These are phyloP conservation scores for Talaromyces sp. DNA, from an alignment of 2,329 filamentous ascomycete species.

Conservation along the genomic window DNA sequence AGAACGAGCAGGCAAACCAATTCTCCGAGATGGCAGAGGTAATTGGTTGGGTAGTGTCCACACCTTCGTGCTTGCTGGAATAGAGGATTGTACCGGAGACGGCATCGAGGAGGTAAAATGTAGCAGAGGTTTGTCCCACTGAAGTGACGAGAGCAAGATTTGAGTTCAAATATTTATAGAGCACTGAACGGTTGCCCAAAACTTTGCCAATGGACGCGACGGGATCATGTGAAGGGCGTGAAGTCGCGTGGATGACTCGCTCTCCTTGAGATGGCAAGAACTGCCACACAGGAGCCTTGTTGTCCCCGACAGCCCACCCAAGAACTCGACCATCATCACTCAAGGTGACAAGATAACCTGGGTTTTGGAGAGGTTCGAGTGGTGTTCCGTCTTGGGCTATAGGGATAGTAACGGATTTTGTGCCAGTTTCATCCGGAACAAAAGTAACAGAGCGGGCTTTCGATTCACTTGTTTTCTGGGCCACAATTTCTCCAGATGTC, in stretches of 20 bases:
- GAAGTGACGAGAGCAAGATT: slow-evolving; percentile 76
- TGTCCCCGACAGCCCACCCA: slow-evolving; percentile 39
- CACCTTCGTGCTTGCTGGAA: slow-evolving; percentile 63
- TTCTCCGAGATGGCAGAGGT: slow-evolving; percentile 83
- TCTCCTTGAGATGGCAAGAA: slow-evolving; percentile 65
- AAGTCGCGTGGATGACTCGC: slow-evolving; percentile 63
- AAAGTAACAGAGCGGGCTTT: slow-evolving; percentile 30
- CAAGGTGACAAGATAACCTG: slow-evolving; percentile 37
- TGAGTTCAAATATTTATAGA: slow-evolving; percentile 95
- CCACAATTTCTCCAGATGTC: slow-evolving; percentile 39
- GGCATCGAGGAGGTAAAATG: slow-evolving; percentile 77
- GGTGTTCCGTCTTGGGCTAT: slow-evolving; percentile 34
- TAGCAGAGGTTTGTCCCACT: slow-evolving; percentile 58
- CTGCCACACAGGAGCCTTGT: slow-evolving; percentile 59
- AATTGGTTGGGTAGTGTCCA: slow-evolving; percentile 70
- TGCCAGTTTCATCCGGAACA: slow-evolving; percentile 20
- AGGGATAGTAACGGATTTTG: slow-evolving; percentile 22
- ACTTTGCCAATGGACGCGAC: slow-evolving; percentile 94
- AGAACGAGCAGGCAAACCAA: slow-evolving; percentile 87
- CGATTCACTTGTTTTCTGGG: slow-evolving; percentile 21
- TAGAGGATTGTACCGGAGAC: slow-evolving; percentile 78
- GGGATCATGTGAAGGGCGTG: slow-evolving; percentile 71
- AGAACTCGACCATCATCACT: slow-evolving; percentile 37
- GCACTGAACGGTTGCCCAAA: slow-evolving; percentile 82
- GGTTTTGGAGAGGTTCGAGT: slow-evolving; percentile 24